Evolutionary conservation across 2,329 filamentous ascomycete genomes (phyloP).

Genomic region (Fusarium miscanthi): DNA sequence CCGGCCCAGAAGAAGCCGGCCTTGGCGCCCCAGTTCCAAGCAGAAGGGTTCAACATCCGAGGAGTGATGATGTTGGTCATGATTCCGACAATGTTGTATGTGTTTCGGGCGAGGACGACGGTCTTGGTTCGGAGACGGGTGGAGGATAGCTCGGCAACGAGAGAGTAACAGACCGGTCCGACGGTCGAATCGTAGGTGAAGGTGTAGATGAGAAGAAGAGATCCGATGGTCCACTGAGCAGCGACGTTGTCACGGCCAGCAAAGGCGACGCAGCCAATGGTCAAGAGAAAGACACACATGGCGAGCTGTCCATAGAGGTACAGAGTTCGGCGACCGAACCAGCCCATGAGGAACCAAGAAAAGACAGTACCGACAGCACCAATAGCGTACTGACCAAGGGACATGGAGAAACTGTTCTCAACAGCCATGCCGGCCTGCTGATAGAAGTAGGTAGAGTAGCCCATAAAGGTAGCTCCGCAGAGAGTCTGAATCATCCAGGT

Average conservation of each 20-base stretch:
- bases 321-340: slow-evolving; percentile 58
- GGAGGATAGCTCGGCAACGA: slow-evolving; percentile 69
- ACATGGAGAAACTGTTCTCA: slow-evolving; percentile 53
- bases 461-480: slow-evolving; percentile 59
- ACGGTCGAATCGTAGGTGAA: slow-evolving; percentile 56
- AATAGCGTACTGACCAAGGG: slow-evolving; percentile 57
- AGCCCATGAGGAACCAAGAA: slow-evolving; percentile 58
- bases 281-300: slow-evolving; percentile 56
- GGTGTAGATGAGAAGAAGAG: slow-evolving; percentile 57
- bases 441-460: slow-evolving; percentile 68
- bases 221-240: slow-evolving; percentile 61
- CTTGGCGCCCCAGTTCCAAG: slow-evolving; percentile 61
- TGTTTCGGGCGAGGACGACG: slow-evolving; percentile 57
- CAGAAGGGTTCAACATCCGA: slow-evolving; percentile 59
- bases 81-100: slow-evolving; percentile 63
- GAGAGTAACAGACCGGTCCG: slow-evolving; percentile 79
- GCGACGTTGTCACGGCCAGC: slow-evolving; percentile 57
- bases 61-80: slow-evolving; percentile 59
- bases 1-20: slow-evolving; percentile 59
- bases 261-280: slow-evolving; percentile 66
- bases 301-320: slow-evolving; percentile 61
- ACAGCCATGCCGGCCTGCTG: slow-evolving; percentile 55
- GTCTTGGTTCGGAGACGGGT: slow-evolving; percentile 60
- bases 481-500: slow-evolving; percentile 57
- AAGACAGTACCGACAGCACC: slow-evolving; percentile 58